Conservation (phyloP, 345 rosid genomes). For the Leavenworthia alabamica region DNA sequence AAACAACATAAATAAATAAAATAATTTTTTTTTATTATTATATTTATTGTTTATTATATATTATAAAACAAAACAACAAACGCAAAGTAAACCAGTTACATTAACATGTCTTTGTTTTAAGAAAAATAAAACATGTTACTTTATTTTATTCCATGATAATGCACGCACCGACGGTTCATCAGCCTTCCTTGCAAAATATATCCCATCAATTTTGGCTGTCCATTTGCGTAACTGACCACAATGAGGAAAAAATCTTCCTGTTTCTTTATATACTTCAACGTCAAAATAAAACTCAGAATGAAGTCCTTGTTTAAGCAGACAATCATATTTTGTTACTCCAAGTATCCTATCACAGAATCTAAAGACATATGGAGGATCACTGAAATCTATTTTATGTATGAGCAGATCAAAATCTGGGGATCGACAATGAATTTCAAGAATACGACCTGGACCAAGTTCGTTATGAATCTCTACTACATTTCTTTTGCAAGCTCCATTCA, state of each 20-base stretch:
- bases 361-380: not conserved
- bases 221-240: not conserved
- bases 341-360: not conserved
- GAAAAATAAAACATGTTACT: too few species aligned
- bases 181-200: not conserved
- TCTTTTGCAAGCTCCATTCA: not conserved
- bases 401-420: not conserved
- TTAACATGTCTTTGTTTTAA: not conserved
- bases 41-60: too few species aligned
- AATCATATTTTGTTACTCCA: not conserved
- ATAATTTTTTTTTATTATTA: too few species aligned
- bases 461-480: not conserved
- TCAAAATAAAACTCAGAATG: not conserved
- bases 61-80: too few species aligned
- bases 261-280: not conserved
- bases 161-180: not conserved
- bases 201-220: not conserved
- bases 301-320: not conserved
- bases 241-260: fast-evolving
- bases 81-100: not conserved
- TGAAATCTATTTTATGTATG: not conserved
- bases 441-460: not conserved
- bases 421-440: not conserved
- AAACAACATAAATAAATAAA: too few species aligned
- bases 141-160: not conserved